Evolutionary conservation across 306 rosid species (phyloP).

Genomic region (Glycine soja): DNA sequence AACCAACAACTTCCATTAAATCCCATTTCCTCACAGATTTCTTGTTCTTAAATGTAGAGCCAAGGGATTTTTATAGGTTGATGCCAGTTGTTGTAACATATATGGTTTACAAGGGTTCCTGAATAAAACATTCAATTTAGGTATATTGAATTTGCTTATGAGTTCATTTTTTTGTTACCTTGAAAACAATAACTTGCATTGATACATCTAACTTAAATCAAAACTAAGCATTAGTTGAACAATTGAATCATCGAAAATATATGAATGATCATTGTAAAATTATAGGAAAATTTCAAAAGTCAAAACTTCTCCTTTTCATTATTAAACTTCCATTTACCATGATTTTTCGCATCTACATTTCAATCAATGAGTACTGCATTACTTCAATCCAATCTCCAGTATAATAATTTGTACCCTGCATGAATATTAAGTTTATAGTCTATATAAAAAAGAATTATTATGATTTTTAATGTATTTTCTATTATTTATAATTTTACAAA

Average conservation of each 20-base stretch:
- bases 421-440: no score
- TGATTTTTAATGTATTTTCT: no score
- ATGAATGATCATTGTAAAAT: no score
- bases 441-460: no score
- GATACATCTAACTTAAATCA: neutral
- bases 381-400: no score
- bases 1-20: neutral
- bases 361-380: neutral
- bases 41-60: neutral
- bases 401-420: no score
- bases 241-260: no score
- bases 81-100: neutral
- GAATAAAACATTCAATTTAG: neutral
- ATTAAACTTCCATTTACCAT: neutral
- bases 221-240: no score
- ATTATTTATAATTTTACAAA: no score
- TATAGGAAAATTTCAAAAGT: neutral
- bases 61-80: neutral
- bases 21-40: neutral
- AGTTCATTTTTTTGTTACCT: no score
- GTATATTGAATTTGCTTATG: neutral
- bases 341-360: neutral
- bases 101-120: neutral
- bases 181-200: neutral
- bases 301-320: neutral